These are phyloP conservation scores for Grosmannia serpens DNA, from an alignment of 2,329 filamentous ascomycete genomes.

Conservation along the genomic window DNA sequence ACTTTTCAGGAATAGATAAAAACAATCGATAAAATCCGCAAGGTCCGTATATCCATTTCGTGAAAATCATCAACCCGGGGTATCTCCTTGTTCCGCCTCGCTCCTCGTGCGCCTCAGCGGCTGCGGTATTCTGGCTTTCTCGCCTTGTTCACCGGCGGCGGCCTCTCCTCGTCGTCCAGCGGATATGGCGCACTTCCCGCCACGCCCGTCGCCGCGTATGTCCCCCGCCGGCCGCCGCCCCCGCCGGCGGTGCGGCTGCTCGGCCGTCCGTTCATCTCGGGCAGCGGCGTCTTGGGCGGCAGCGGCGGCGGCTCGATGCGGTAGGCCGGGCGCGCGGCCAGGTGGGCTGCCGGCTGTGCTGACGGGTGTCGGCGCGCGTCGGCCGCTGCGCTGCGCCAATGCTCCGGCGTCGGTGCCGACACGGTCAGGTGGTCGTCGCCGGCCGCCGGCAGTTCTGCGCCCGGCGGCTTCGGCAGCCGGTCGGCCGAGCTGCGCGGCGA, in stretches of 20 bases:
- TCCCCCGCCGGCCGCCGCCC: neutral
- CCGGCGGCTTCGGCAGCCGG: slow-evolving; percentile 19
- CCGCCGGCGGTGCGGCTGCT: slow-evolving; percentile 15
- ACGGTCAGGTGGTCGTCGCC: slow-evolving; percentile 43
- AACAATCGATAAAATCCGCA: no score
- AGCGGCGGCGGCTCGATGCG: slow-evolving; percentile 55
- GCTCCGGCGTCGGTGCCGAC: slow-evolving; percentile 44
- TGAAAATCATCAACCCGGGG: neutral
- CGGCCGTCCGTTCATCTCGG: slow-evolving; percentile 29
- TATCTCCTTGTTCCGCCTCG: neutral
- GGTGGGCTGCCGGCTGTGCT: slow-evolving; percentile 16
- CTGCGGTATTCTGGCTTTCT: slow-evolving; percentile 62
- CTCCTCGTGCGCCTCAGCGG: slow-evolving; percentile 1
- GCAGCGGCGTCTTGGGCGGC: slow-evolving; percentile 67
- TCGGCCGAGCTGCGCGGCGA: slow-evolving; percentile 43
- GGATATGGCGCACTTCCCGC: slow-evolving; percentile 59
- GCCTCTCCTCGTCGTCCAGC: slow-evolving; percentile 64
- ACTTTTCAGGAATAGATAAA: no score
- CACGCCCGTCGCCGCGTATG: neutral
- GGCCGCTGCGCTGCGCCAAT: slow-evolving; percentile 39
- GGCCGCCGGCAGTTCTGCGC: slow-evolving; percentile 18
- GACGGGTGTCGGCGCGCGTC: slow-evolving; percentile 7
- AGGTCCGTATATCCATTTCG: neutral
- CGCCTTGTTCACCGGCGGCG: slow-evolving; percentile 74
- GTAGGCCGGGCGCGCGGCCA: slow-evolving; percentile 10